Evolutionary conservation across 805 yeast species (phyloP), one percentile per base, ranked within the genome.

Genomic region (Myxozyma melibiosi): DNA sequence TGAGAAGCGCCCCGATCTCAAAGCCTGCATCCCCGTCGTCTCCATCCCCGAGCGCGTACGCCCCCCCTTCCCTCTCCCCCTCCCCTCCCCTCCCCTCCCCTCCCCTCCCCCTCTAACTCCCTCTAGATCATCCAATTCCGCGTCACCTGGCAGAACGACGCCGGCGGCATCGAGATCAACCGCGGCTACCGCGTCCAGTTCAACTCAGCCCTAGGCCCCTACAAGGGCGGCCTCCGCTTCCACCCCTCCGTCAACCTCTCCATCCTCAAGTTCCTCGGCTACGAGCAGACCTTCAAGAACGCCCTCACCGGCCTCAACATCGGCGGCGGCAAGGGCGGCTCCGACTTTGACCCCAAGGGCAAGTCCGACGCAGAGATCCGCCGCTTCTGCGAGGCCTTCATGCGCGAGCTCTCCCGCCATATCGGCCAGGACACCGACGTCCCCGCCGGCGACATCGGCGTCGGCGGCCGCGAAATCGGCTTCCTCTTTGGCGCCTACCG

Each of bases 311-410:
- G 98, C 71, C 83, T 91, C 69, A 83, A 85, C 83, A 91, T 92
- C 87, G 99, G 99, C 75, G 99, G 99, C 80, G 99, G 96, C 78
- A 92, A 92, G 76, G 99, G 99, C 83, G 99, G 99, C 76, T 81
- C 96, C 61, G 97, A 92, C 78, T 94, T 92, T 78, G 90, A 91
- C 79, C 96, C 97, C 70, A 92, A 92, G 84, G 96, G 92, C 73
- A 87, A 85, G 77, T 82, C 96, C 60, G 94, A 91, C 76, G 76
- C 78, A 69, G 99, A 92, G 81, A 92, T 92, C 78, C 86, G 99
- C 82, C 85, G 96, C 77, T 92, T 92, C 84, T 92, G 97, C 81
- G 83, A 82, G 70, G 82, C 97, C 51, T 92, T 92, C 83, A 92
- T 92, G 96, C 81, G 89, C 76, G 96, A 92, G 79, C 84, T 92